Percentiles rank a stretch among this genome's conserved stretches.
phyloP scores from a whole-genome alignment of 257 asterid species.

The Capsicum pubescens region DNA sequence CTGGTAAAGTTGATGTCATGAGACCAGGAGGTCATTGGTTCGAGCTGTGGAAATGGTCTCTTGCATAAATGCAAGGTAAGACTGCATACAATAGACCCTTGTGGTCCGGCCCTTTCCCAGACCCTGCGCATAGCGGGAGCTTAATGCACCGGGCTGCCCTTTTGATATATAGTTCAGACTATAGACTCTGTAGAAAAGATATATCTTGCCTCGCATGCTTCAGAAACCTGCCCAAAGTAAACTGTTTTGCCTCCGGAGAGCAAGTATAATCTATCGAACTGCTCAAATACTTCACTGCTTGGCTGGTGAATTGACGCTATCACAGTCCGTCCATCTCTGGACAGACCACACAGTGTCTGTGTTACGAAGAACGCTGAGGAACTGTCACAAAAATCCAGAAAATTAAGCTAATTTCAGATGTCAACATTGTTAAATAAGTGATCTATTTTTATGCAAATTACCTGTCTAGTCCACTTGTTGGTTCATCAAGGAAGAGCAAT shows the following conservation, averaged over 20 bases:
- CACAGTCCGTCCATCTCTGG: constrained; percentile 92
- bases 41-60: too few species aligned
- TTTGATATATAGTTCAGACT: too few species aligned
- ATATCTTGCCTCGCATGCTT: constrained; percentile 75
- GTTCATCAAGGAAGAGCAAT: constrained; percentile 65
- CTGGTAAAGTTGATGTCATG: too few species aligned
- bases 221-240: constrained; percentile 93
- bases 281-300: constrained; percentile 95
- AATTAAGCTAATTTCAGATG: not conserved
- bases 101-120: too few species aligned
- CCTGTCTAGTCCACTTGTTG: constrained; percentile 58
- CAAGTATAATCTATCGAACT: constrained; percentile 76
- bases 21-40: too few species aligned
- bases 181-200: too few species aligned
- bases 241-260: constrained; percentile 94
- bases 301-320: constrained; percentile 98
- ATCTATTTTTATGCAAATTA: not conserved
- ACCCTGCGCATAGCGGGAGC: too few species aligned
- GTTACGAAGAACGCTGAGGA: constrained; percentile 97
- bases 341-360: constrained; percentile 76
- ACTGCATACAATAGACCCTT: too few species aligned
- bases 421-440: not conserved
- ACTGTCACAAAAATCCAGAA: constrained; percentile 42
- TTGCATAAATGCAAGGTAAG: too few species aligned
- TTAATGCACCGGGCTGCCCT: too few species aligned